Base-by-base conservation (phyloP, 2,329 filamentous ascomycete species). In the Cryphonectria carpinicola region DNA sequence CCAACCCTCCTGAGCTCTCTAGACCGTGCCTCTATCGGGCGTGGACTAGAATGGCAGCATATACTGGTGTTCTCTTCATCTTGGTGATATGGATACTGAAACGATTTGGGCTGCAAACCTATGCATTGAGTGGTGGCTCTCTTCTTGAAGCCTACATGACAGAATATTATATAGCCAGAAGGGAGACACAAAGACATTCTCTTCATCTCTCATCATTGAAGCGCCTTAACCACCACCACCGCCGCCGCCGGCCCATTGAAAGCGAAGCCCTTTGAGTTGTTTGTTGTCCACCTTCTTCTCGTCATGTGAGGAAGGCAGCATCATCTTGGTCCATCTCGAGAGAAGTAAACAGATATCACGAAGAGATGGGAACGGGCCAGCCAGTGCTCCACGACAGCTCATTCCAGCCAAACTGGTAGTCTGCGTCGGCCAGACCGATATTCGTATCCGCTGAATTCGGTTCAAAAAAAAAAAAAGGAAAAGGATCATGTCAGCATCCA, bases 351-450 rank as follows among this genome's bases (percentile, higher is more conserved):
- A 37, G 10, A 37, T 37, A 39, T 46, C 17, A 46, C 43, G 17
- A 46, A 46, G 43, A 22, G 46, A n/a, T 0, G 14, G 69, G 68
- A 13, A 72, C 71, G 19, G 84, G 84, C 84, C 84, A 85, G 7
- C 83, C 84, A 32, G 75, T 77, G 8, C 78, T 80, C 76, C 82
- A 85, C 35, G 77, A 77, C 54, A 86, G 76, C 14, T 69, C 72
- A 71, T 85, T 86, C 82, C 82, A 85, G 5, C 84, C 84, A 75
- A 86, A 84, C 41, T 79, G 75, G 61, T 84, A 83, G 43, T 83
- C 74, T 1, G 79, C 80, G 75, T 89, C 86, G 0, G 78, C 82
- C 69, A 87, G 83, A 1, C 87, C 86, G 71, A 88, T 82, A 1
- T 78, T 82, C 0, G 85, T 88, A 73, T 90, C 81, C 6, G 88